These are phyloP conservation scores for Durusdinium trenchii DNA, from an alignment of 73 alveolate species.

Conservation along the genomic window DNA sequence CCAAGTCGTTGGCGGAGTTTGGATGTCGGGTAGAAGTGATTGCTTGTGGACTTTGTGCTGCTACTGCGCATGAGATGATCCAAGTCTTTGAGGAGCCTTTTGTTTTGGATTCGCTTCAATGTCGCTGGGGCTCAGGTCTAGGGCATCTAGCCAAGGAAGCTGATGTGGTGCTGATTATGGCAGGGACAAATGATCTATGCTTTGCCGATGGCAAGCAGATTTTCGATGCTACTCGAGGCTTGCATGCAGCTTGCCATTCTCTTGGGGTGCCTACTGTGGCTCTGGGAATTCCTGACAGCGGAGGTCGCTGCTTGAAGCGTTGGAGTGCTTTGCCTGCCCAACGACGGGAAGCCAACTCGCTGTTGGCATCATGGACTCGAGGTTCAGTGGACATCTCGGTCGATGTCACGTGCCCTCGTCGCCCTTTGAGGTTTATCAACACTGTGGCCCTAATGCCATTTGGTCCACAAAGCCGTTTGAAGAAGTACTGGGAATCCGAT, in stretches of 20 bases:
- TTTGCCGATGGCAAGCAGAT: background rate
- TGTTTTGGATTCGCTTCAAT: constrained; percentile 43
- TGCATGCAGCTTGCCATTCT: constrained; percentile 57
- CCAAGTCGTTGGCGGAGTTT: background rate
- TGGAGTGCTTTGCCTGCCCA: background rate
- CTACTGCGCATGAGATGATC: constrained; percentile 64
- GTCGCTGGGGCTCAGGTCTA: constrained; percentile 80
- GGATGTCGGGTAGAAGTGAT: constrained; percentile 48
- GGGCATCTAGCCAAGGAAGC: background rate
- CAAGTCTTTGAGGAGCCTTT: constrained; percentile 21
- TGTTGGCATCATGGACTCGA: constrained; percentile 32
- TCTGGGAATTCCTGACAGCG: constrained; percentile 65
- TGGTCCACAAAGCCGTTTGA: constrained; percentile 34
- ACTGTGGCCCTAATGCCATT: constrained; percentile 62
- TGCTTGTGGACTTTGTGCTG: constrained; percentile 65
- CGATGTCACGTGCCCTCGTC: background rate
- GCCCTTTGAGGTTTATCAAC: constrained; percentile 26
- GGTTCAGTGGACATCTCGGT: background rate
- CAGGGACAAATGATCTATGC: constrained; percentile 61
- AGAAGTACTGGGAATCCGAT: constrained; percentile 37
- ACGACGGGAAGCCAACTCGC: constrained; percentile 22
- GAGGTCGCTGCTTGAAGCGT: constrained; percentile 21
- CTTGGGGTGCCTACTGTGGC: constrained; percentile 45
- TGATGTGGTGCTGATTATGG: constrained; percentile 49
- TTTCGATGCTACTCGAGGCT: background rate